phyloP scores from a whole-genome alignment of 768 basidiomycete genomes.

The Dacryopinax primogenitus region DNA sequence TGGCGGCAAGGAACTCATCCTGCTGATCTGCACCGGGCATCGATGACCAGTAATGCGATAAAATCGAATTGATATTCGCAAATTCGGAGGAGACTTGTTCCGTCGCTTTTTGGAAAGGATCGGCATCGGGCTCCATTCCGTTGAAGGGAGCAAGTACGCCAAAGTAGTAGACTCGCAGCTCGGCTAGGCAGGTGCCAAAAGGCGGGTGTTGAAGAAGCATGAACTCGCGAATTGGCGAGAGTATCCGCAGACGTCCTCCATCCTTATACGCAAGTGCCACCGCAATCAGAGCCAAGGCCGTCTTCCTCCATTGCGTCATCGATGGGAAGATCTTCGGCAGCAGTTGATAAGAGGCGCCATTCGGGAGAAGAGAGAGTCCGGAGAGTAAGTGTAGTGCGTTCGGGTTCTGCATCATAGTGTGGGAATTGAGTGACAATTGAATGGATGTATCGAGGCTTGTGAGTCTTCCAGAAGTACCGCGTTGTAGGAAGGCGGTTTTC shows the following conservation, averaged over 20 bases:
- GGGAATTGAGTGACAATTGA: constrained; percentile 19
- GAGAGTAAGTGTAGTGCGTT: constrained; percentile 20
- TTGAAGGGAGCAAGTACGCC: not conserved
- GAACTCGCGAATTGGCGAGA: not conserved
- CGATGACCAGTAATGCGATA: not conserved
- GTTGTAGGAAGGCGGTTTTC: constrained; percentile 2
- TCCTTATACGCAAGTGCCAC: not conserved
- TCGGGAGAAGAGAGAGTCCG: constrained; percentile 22
- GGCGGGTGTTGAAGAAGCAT: not conserved
- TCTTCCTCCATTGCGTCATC: not conserved
- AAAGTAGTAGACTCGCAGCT: not conserved
- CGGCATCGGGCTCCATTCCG: not conserved
- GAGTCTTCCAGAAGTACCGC: constrained; percentile 11
- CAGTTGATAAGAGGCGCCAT: constrained; percentile 15
- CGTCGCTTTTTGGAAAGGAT: not conserved
- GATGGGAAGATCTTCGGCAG: not conserved
- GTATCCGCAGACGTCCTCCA: not conserved
- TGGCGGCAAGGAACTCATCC: too few relatives aligned
- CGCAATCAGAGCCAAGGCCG: not conserved
- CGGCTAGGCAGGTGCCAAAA: not conserved
- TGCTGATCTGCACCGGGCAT: too few relatives aligned
- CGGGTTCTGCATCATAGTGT: constrained; percentile 17
- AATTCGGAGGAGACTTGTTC: not conserved
- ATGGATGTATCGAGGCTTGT: constrained; percentile 20
- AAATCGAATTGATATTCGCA: not conserved